Conservation (phyloP, 371 early-diverging fungal species). For the Mortierella sp. region DNA sequence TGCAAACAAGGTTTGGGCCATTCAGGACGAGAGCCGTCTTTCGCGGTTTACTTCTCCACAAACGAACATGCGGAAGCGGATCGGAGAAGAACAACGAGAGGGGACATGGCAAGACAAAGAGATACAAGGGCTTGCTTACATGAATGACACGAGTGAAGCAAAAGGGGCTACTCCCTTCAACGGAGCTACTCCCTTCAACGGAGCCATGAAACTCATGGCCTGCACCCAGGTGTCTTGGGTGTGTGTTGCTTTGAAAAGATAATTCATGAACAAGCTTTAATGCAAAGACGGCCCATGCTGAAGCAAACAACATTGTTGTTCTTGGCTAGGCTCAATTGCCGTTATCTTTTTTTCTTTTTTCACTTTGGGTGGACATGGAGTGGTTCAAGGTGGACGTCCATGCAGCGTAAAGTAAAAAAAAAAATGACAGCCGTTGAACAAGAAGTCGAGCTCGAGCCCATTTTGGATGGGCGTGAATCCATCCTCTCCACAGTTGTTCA, state of each 20-base stretch:
- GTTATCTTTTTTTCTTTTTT: no score
- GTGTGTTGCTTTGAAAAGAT: not conserved
- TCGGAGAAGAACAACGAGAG: slow-evolving; percentile 5
- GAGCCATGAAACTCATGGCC: not conserved
- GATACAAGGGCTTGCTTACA: not conserved
- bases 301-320: slow-evolving; percentile 1
- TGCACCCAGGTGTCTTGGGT: not conserved
- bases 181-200: not conserved
- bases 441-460: not conserved
- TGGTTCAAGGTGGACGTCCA: not conserved
- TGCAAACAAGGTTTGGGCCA: slow-evolving; percentile 13
- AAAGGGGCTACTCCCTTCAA: not conserved
- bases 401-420: not conserved
- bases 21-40: slow-evolving; percentile 6
- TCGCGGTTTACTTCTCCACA: slow-evolving; percentile 9
- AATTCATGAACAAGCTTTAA: not conserved
- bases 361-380: slow-evolving; percentile 17
- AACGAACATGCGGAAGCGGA: slow-evolving; percentile 8
- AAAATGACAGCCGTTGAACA: not conserved
- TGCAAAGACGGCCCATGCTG: not conserved
- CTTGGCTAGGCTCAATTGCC: not conserved
- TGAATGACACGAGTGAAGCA: not conserved
- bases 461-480: not conserved
- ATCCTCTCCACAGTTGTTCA: not conserved
- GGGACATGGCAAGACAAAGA: not conserved